A percentile compares a stretch with the other conserved stretches of the same genome.
phyloP scores from a whole-genome alignment of 1,284 basidiomycete genomes.

The Pseudozyma tsukubaensis region DNA sequence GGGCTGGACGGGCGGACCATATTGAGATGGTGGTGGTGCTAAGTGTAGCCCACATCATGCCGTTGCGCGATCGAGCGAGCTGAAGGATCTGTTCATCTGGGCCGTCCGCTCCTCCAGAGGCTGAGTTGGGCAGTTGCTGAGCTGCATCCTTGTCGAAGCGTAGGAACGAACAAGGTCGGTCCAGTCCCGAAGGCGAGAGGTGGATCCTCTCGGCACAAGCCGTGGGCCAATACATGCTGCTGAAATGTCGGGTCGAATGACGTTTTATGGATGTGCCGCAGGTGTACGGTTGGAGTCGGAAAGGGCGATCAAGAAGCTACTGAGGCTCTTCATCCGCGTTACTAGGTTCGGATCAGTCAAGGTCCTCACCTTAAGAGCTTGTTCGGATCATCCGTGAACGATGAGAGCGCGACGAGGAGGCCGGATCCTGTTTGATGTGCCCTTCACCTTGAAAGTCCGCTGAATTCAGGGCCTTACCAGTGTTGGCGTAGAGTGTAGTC shows the following conservation, averaged over 20 bases:
- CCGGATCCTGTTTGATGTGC: too few species aligned
- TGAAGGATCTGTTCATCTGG: slow-evolving; percentile 43
- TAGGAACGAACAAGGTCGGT: slow-evolving; percentile 24
- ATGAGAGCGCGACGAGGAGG: too few species aligned
- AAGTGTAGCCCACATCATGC: slow-evolving; percentile 57
- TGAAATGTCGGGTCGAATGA: not conserved
- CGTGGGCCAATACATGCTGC: slow-evolving; percentile 66
- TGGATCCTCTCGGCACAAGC: slow-evolving; percentile 59
- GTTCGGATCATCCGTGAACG: not conserved
- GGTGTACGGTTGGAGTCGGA: not conserved
- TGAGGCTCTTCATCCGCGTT: not conserved
- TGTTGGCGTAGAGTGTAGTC: too few species aligned
- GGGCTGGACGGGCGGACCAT: slow-evolving; percentile 61
- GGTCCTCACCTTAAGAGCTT: not conserved
- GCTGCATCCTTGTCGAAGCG: slow-evolving; percentile 48
- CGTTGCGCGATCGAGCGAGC: slow-evolving; percentile 53
- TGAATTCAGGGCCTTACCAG: too few species aligned
- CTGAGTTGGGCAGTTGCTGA: slow-evolving; percentile 23
- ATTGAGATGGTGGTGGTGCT: slow-evolving; percentile 51
- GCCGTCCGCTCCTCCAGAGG: not conserved
- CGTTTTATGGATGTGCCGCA: not conserved
- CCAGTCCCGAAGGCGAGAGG: slow-evolving; percentile 55
- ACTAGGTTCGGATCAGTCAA: not conserved
- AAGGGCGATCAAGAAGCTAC: not conserved
- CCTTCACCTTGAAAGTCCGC: too few species aligned